Base-by-base conservation (phyloP, 202 grass and related monocot species). In the Eragrostis tef region DNA sequence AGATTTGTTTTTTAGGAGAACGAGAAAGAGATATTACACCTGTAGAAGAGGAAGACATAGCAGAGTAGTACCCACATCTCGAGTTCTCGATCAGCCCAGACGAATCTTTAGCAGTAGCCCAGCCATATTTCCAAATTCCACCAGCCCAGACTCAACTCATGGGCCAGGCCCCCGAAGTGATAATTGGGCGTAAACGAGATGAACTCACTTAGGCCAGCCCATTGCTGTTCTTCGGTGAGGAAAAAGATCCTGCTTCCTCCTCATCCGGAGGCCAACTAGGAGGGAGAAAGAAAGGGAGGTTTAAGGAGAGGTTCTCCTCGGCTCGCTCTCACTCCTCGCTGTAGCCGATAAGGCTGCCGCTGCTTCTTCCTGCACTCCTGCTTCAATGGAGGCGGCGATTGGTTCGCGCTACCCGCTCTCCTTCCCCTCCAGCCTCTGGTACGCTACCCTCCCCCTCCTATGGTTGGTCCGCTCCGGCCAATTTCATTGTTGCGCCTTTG, bases 391-490 rank as follows among this genome's bases (percentile, higher is more conserved):
- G 80, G 75, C 71, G 64, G 80, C 83, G 61, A 84, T 90, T 59
- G 86, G 87, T 31, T 90, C 90, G 31, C 90, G 72, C 44, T 93
- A 88, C 26, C 84, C 86, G n/a, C 84, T 94, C 75, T 94, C 90
- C 45, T 92, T 94, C 84, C 89, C 92, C 57, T 97, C 84, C 53
- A 89, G 47, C 88, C 65, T 94, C 86, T 79, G 92, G 94, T 97
- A 22, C 22, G 3, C 72, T 1, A 42, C 44, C 11, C 47, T 42
- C n/a, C 9, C 27, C 9, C 7, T 45, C 14, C 4, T 1, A 9
- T 5, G 17, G 9, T 14, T 1, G 2, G 17, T 29, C 45, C 13
- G 2, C 0, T 7, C 45, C 47, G 14, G 63, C 59, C 27, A 1
- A 22, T 24, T 58, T 58, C n/a, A 45, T 22, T 14, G 3, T 9